A percentile compares a stretch with the other conserved stretches of the same genome.
These are phyloP conservation scores for Pythium myriotylum DNA, from an alignment of 352 stramenopile genomes.

Conservation along the genomic window DNA sequence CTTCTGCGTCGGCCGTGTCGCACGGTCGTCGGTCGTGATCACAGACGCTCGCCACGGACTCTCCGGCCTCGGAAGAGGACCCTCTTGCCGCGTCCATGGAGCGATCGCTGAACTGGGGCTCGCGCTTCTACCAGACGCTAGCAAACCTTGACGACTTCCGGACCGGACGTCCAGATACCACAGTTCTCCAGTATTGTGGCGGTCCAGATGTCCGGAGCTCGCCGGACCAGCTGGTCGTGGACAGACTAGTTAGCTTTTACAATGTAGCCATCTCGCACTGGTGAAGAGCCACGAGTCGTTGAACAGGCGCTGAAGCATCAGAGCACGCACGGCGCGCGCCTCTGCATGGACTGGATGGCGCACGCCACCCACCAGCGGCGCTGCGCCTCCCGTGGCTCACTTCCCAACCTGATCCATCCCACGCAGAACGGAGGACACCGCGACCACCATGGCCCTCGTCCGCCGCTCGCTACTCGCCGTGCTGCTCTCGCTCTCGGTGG, in stretches of 20 bases:
- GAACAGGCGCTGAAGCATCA: neutral
- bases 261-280: neutral
- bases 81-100: too few species aligned
- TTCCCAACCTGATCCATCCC: constrained; percentile 13
- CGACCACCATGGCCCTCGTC: constrained; percentile 12
- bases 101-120: too few species aligned
- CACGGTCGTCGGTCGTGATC: too few species aligned
- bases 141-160: neutral
- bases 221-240: neutral
- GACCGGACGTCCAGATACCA: neutral
- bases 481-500: constrained; percentile 4
- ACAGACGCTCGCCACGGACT: too few species aligned
- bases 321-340: neutral
- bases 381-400: constrained; percentile 2
- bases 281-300: constrained; percentile 1
- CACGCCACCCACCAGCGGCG: neutral
- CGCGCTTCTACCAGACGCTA: too few species aligned
- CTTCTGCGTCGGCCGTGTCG: too few species aligned
- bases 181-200: neutral
- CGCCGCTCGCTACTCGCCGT: constrained; percentile 5
- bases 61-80: too few species aligned
- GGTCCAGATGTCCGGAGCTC: neutral
- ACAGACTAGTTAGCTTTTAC: constrained; percentile 5
- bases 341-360: neutral
- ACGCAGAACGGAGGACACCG: neutral